Base-by-base conservation (phyloP, 2,329 filamentous ascomycete genomes). In the Ophiocordyceps camponoti-leonardi region DNA sequence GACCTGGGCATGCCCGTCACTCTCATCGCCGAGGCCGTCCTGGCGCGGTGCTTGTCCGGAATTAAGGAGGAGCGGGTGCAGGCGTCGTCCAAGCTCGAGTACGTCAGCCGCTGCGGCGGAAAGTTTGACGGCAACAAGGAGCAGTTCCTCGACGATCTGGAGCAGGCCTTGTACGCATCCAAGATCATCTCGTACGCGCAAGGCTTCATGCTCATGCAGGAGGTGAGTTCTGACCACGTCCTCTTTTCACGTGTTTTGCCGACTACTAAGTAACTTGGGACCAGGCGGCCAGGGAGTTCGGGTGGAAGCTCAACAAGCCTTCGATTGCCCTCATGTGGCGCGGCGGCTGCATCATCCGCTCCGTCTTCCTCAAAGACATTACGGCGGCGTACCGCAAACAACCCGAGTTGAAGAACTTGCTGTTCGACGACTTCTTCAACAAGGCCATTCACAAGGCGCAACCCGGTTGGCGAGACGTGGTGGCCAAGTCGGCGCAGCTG, bases 111-210 rank as follows among this genome's bases (percentile, higher is more conserved):
- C 20, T 41, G 47, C 58, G 83, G 75, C 61, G 79, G 77, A 59
- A 67, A 64, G 58, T 96, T 96, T 67, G 76, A 83, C 58, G 92
- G 92, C 57, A 78, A 95, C 79, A 87, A 84, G 77, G 73, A 86
- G 66, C 77, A 87, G 66, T 94, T 96, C 79, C 80, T 98, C 56
- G 85, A 86, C 56, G 88, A 98, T 68, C 85, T 98, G 45, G 92
- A 98, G 77, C 92, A 98, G 75, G 92, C 90, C 55, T 80, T 98
- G 50, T 98, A 98, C 64, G 92, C 92, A 55, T 96, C 90, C 61
- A 98, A 98, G 84, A 98, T 98, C 65, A 95, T 98, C 69, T 98
- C 92, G 19, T 98, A 98, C 66, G 87, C 92, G 54, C 92, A 98
- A 73, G 92, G 92, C 64, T 98, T 98, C 79, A 96, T 96, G 90